Base-by-base conservation (phyloP, 2,329 filamentous ascomycete species). In the Talaromyces sp. region DNA sequence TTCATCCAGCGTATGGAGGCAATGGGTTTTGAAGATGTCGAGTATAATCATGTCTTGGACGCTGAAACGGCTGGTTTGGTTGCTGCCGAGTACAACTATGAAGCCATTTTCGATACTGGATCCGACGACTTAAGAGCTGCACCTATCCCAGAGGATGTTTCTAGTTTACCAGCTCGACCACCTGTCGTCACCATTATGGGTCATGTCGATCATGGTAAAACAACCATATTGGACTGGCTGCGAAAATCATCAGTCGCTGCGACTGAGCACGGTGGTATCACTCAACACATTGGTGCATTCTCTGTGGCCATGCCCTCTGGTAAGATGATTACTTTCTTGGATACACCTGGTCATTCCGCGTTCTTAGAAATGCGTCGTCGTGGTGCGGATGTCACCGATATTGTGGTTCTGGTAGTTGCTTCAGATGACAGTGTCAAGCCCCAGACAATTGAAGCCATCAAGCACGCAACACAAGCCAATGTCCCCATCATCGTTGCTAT, bases 121-220 rank as follows among this genome's bases (percentile, higher is more conserved):
- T 65, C 86, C 16, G 85, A 87, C 42, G 93, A 99, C 70, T 75
- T 99, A 35, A 82, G 82, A 56, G 82, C 89, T 20, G 83, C 86
- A 10, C 87, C 91, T 1, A 76, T 81, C 22, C 83, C 85, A 8
- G 86, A 86, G 64, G 90, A 93, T 70, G 82, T 78, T 44, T 84
- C 88, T 0, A 63, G 72, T 13, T 74, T 97, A 7, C 91, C 91
- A 2, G 73, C 78, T 30, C 85, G 95, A 14, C 93, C 94, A 7
- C 95, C 94, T 0, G 91, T 99, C 32, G 92, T 99, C 35, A 97
- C 95, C 0, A 99, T 99, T 67, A 99, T 99, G 95, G 94, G 94
- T 2, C 94, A 99, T 61, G 94, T 99, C 64, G 95, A 99, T 70
- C 94, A 99, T 71, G 94, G 94, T 49, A 99, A 99, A 77, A 99